Evolutionary conservation across 2,329 filamentous ascomycete genomes (phyloP).

Genomic region (Trichoderma guizhouense): DNA sequence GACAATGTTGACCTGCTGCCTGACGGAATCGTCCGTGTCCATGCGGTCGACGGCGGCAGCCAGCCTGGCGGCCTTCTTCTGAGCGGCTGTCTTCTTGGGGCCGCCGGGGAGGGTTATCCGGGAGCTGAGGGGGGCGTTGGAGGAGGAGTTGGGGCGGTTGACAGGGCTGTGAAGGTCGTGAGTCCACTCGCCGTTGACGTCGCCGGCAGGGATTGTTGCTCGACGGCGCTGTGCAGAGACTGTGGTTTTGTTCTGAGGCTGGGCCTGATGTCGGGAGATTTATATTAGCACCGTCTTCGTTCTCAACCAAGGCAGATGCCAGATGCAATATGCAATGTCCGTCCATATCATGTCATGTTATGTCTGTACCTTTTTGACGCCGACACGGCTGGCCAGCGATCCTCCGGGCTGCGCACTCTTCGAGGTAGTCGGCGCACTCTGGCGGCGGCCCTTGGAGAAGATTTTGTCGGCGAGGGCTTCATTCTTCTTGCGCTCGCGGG

Average conservation of each 20-base stretch:
- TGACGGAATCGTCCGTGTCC: conserved; percentile 33
- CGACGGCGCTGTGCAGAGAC: conserved; percentile 28
- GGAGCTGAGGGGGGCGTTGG: conserved; percentile 42
- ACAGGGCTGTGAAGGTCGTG: conserved; percentile 61
- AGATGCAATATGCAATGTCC: not conserved
- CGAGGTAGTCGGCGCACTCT: conserved; percentile 52
- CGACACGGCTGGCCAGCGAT: conserved; percentile 68
- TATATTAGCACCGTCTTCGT: not conserved
- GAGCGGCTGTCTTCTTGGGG: not conserved
- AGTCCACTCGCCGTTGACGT: conserved; percentile 67
- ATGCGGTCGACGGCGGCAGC: conserved; percentile 45
- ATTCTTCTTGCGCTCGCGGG: conserved; percentile 67
- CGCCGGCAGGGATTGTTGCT: conserved; percentile 42
- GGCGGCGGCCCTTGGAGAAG: conserved; percentile 59
- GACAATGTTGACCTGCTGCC: conserved; percentile 37
- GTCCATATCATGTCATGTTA: not conserved
- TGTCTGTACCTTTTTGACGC: conserved; percentile 63
- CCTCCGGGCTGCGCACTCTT: conserved; percentile 43
- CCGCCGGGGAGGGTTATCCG: conserved; percentile 43
- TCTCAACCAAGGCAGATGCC: not conserved
- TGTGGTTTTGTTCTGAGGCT: conserved; percentile 27
- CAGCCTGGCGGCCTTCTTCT: conserved; percentile 34
- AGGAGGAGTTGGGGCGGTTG: conserved; percentile 29
- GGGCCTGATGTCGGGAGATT: not conserved
- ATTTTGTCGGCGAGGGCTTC: conserved; percentile 70